These are phyloP conservation scores for Alternaria metachromatica DNA, from an alignment of 2,329 filamentous ascomycete species.

Conservation along the genomic window DNA sequence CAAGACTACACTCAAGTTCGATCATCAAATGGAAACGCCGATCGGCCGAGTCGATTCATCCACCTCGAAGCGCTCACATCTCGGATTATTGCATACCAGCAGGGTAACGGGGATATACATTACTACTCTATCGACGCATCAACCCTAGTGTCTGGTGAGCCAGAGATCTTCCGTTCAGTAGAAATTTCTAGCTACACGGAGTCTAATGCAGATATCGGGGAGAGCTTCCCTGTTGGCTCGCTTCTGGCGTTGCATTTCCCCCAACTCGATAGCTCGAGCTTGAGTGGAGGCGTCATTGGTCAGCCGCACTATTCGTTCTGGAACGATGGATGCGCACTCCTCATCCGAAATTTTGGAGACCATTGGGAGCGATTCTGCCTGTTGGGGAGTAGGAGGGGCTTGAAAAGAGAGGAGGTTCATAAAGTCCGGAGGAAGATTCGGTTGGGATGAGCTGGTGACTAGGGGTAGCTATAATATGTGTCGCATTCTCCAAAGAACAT, in stretches of 20 bases:
- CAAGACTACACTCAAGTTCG: not conserved
- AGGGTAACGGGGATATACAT: fast-evolving
- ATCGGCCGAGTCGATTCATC: not conserved
- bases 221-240: not conserved
- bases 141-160: too few species aligned
- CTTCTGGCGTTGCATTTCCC: not conserved
- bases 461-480: not conserved
- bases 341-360: not conserved
- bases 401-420: not conserved
- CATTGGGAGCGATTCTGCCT: not conserved
- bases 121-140: not conserved
- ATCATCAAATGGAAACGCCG: not conserved
- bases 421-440: not conserved
- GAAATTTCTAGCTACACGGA: not conserved
- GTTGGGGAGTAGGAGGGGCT: not conserved
- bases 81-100: not conserved
- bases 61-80: not conserved
- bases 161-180: not conserved
- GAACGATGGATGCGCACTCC: not conserved
- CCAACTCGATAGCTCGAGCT: not conserved
- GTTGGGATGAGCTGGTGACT: not conserved
- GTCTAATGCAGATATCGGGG: not conserved
- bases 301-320: not conserved
- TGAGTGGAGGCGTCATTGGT: not conserved
- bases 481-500: not conserved